phyloP scores from a whole-genome alignment of 2,329 filamentous ascomycete species.

The Hypocrella siamensis region DNA sequence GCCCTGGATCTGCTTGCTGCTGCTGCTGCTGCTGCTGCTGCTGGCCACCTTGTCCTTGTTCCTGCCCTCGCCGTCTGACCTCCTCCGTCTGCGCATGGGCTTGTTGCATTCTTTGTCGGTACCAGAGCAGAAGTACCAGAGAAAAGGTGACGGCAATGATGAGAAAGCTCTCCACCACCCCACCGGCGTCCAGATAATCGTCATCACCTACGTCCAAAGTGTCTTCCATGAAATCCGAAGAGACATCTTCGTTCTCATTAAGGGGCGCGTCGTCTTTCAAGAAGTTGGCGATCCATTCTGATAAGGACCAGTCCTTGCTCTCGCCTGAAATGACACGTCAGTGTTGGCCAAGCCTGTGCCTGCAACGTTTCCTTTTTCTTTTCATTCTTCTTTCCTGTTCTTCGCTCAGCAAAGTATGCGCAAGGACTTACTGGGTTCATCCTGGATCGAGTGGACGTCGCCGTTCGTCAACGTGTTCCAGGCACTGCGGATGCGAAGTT shows the following conservation, averaged over 20 bases:
- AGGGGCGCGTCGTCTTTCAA: slow-evolving; percentile 54
- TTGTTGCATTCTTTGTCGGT: slow-evolving; percentile 56
- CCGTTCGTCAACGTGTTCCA: slow-evolving; percentile 92
- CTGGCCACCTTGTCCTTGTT: slow-evolving; percentile 9
- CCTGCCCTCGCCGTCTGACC: slow-evolving; percentile 16
- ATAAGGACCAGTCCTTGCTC: slow-evolving; percentile 59
- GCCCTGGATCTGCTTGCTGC: background rate
- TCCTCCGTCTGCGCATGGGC: slow-evolving; percentile 24
- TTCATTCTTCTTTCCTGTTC: background rate
- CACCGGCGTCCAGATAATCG: slow-evolving; percentile 57
- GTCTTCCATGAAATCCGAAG: slow-evolving; percentile 36
- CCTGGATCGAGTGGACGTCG: slow-evolving; percentile 80
- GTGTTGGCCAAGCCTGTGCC: background rate
- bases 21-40: slow-evolving; percentile 5
- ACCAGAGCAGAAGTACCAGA: slow-evolving; percentile 67
- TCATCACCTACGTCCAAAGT: slow-evolving; percentile 36
- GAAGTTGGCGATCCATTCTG: slow-evolving; percentile 80
- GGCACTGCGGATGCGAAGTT: slow-evolving; percentile 69
- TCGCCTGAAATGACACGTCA: too few relatives aligned
- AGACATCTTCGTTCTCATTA: slow-evolving; percentile 39
- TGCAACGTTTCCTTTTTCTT: background rate
- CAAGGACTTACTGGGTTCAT: slow-evolving; percentile 59
- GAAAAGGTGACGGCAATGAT: slow-evolving; percentile 65
- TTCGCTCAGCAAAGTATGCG: background rate
- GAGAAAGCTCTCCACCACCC: slow-evolving; percentile 67